Conservation (phyloP, 192 early-diverging fungal genomes). For the Coemansia sp. region DNA sequence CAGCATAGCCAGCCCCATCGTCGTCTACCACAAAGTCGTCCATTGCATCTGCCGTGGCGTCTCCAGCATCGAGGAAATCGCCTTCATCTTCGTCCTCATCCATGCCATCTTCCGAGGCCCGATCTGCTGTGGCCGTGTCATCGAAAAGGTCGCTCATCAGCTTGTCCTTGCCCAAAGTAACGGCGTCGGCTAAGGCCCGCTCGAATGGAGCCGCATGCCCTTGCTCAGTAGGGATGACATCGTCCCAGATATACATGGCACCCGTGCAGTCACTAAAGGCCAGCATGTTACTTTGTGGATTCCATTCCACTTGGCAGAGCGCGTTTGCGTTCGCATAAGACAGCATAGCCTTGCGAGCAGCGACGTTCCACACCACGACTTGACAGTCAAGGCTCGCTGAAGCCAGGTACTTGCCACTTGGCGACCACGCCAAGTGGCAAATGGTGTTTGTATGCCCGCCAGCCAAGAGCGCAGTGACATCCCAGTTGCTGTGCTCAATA, state of each 20-base stretch:
- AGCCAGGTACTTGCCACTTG: slow-evolving; percentile 63
- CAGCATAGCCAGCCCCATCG: slow-evolving; percentile 70
- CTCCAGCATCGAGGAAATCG: slow-evolving; percentile 13
- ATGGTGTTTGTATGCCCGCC: slow-evolving; percentile 50
- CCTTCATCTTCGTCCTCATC: slow-evolving; percentile 17
- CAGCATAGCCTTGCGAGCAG: slow-evolving; percentile 48
- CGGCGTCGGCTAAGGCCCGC: neutral
- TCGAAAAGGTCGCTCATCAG: slow-evolving; percentile 56
- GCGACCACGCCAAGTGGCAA: slow-evolving; percentile 60
- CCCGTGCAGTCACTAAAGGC: slow-evolving; percentile 60
- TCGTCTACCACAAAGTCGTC: slow-evolving; percentile 91
- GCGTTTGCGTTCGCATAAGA: slow-evolving; percentile 33
- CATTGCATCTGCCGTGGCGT: slow-evolving; percentile 59
- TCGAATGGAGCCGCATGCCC: slow-evolving; percentile 39
- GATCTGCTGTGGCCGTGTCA: slow-evolving; percentile 13
- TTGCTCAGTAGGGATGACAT: slow-evolving; percentile 52
- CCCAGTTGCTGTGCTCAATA: slow-evolving; percentile 41
- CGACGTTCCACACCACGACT: slow-evolving; percentile 67
- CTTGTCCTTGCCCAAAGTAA: neutral
- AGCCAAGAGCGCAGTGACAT: slow-evolving; percentile 19
- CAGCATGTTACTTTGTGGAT: slow-evolving; percentile 63
- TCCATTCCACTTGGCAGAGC: slow-evolving; percentile 65
- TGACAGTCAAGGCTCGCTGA: slow-evolving; percentile 50
- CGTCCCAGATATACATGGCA: slow-evolving; percentile 59
- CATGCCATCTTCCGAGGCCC: slow-evolving; percentile 8